Percentiles rank a stretch among this genome's conserved stretches.
Conservation (phyloP, 1,139 yeast genomes). For the Zhuliangozyma blackwelliae region DNA sequence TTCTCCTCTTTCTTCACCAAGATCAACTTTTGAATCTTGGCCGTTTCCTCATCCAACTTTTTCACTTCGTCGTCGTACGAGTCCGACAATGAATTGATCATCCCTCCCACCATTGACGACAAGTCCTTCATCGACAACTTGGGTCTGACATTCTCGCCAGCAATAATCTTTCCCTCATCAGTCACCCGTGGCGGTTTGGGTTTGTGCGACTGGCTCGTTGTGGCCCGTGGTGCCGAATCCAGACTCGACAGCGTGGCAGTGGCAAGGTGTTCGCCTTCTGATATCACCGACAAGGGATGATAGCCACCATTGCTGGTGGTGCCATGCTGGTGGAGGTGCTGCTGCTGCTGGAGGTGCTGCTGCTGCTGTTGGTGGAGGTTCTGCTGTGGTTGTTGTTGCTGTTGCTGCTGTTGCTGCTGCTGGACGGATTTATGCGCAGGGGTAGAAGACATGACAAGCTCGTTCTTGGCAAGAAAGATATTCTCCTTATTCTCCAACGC, state of each 20-base stretch:
- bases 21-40: slow-evolving; percentile 16
- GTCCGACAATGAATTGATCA: slow-evolving; percentile 43
- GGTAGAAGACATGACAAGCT: slow-evolving; percentile 22
- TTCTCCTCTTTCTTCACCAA: slow-evolving; percentile 8
- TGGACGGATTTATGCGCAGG: slow-evolving; percentile 18
- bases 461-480: slow-evolving; percentile 22
- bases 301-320: slow-evolving; percentile 13
- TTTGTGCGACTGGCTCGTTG: slow-evolving; percentile 13
- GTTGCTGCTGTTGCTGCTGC: too few species aligned
- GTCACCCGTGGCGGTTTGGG: slow-evolving; percentile 36
- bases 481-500: slow-evolving; percentile 41
- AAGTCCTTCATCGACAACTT: slow-evolving; percentile 30
- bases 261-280: slow-evolving; percentile 19
- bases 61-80: slow-evolving; percentile 29
- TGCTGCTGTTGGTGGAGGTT: not conserved
- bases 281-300: slow-evolving; percentile 32
- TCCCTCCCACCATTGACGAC: slow-evolving; percentile 33
- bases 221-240: too few species aligned
- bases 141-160: slow-evolving; percentile 5
- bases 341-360: slow-evolving; percentile 16
- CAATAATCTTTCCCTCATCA: slow-evolving; percentile 25
- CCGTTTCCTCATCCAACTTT: slow-evolving; percentile 17
- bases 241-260: too few species aligned
- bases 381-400: slow-evolving; percentile 17
- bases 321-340: slow-evolving; percentile 1